Conservation (phyloP, 2,329 filamentous ascomycete species). For the Tolypocladium nubicola region DNA sequence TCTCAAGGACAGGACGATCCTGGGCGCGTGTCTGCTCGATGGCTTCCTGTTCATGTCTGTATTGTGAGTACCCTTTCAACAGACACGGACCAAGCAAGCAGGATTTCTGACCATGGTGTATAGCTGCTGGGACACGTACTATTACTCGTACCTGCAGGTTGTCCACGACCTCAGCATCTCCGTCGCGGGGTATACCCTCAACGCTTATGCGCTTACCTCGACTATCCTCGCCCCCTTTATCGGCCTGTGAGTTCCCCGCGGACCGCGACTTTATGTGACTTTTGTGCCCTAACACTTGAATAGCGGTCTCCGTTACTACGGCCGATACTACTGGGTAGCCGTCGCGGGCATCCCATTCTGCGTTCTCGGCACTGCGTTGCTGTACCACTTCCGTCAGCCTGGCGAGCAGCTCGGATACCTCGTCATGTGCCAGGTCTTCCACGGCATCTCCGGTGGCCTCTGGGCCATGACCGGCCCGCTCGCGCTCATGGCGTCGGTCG, state of each 20-base stretch:
- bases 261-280: no score
- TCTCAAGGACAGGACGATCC: conserved; percentile 33
- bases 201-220: conserved; percentile 16
- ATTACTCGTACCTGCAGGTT: conserved; percentile 35
- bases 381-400: conserved; percentile 30
- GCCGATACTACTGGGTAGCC: conserved; percentile 2
- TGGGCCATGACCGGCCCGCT: conserved; percentile 39
- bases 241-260: not conserved
- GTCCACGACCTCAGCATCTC: conserved; percentile 24
- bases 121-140: conserved; percentile 31
- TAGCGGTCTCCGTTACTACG: not conserved
- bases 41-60: conserved; percentile 24
- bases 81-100: not conserved
- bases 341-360: conserved; percentile 27
- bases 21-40: conserved; percentile 29
- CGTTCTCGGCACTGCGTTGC: conserved; percentile 28
- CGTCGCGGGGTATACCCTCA: conserved; percentile 26
- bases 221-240: not conserved
- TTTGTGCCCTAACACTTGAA: not conserved
- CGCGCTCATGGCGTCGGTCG: conserved; percentile 42
- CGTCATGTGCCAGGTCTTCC: conserved; percentile 45
- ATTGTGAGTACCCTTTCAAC: conserved; percentile 11
- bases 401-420: conserved; percentile 29
- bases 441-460: conserved; percentile 31
- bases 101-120: not conserved